A percentile compares a stretch with the other conserved stretches of the same genome.
Conservation (phyloP, 805 yeast genomes). For the Candida succiphila region DNA sequence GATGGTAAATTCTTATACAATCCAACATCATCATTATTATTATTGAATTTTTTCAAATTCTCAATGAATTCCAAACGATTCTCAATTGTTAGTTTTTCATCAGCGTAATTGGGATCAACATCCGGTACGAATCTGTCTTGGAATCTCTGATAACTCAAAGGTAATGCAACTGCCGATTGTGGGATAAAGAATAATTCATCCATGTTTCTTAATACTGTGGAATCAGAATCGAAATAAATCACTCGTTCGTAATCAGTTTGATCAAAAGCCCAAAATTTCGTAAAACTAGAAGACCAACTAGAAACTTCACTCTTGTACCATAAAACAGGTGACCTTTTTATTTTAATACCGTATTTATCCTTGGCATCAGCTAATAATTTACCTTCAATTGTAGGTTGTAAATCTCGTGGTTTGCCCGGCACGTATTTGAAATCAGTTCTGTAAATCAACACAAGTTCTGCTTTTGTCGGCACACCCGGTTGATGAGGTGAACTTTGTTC, state of each 20-base stretch:
- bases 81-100: conserved; percentile 8
- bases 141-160: conserved; percentile 31
- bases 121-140: conserved; percentile 3
- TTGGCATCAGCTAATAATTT: conserved; percentile 3
- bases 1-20: conserved; percentile 31
- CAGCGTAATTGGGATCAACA: neutral
- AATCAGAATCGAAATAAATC: conserved; percentile 51
- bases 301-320: conserved; percentile 12
- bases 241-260: conserved; percentile 39
- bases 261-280: conserved; percentile 45
- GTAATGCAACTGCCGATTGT: conserved; percentile 33
- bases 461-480: conserved; percentile 22
- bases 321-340: conserved; percentile 18
- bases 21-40: neutral
- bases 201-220: conserved; percentile 27
- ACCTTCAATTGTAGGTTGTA: conserved; percentile 4
- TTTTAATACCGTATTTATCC: conserved; percentile 14
- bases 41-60: conserved; percentile 8
- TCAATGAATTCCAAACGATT: conserved; percentile 10
- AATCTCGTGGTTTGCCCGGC: neutral
- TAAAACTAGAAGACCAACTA: conserved; percentile 42
- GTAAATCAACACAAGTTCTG: conserved; percentile 37
- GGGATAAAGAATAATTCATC: conserved; percentile 47
- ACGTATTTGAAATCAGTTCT: conserved; percentile 13
- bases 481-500: neutral